Conservation (phyloP, 306 rosid genomes). For the Hippophae tibetana region DNA sequence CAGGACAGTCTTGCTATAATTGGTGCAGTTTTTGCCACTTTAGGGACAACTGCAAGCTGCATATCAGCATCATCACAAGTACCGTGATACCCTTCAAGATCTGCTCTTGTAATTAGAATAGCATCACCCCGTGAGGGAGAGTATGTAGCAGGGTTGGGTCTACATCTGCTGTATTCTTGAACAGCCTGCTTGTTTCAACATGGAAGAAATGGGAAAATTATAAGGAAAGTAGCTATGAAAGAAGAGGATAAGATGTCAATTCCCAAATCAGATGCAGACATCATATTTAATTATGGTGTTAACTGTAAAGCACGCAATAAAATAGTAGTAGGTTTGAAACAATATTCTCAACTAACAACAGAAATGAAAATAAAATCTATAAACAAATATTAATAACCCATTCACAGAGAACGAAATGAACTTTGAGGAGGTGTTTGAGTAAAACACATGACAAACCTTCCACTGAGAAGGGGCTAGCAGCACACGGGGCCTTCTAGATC, state of each 20-base stretch:
- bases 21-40: slow-evolving; percentile 46
- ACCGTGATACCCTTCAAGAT: slow-evolving; percentile 83
- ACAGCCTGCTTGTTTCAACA: slow-evolving; percentile 56
- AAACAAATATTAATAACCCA: no score
- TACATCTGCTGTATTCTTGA: slow-evolving; percentile 50
- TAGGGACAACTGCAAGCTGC: slow-evolving; percentile 52
- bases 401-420: no score
- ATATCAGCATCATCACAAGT: slow-evolving; percentile 28
- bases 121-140: slow-evolving; percentile 73
- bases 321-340: no score
- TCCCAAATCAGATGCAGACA: no score
- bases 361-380: no score
- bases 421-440: no score
- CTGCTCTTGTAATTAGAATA: slow-evolving; percentile 80
- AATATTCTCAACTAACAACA: no score
- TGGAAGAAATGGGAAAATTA: slow-evolving; percentile 11
- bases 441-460: slow-evolving; percentile 39
- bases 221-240: slow-evolving; percentile 3
- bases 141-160: slow-evolving; percentile 27
- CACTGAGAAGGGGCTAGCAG: slow-evolving; percentile 88
- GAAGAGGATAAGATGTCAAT: neutral
- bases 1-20: slow-evolving; percentile 83
- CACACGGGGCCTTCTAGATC: slow-evolving; percentile 83
- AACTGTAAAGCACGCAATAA: no score
- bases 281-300: no score